phyloP scores from a whole-genome alignment of 1,139 yeast genomes.

The Suhomyces bolitotheri region DNA sequence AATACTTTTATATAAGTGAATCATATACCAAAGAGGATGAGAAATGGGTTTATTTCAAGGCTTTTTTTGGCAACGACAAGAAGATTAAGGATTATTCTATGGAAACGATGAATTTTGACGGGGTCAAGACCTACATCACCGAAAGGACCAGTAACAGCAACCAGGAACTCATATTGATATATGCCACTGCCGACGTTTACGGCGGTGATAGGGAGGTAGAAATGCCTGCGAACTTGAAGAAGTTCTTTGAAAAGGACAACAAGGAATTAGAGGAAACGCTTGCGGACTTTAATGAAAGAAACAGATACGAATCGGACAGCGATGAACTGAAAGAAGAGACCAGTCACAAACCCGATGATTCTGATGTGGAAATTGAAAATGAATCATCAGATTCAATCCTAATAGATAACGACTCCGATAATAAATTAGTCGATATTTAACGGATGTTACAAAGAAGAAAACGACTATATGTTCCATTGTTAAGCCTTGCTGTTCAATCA shows the following conservation, averaged over 20 bases:
- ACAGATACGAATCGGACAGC: neutral
- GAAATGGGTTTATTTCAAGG: conserved; percentile 18
- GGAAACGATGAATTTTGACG: conserved; percentile 24
- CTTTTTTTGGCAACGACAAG: conserved; percentile 13
- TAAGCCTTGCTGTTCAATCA: too few species aligned
- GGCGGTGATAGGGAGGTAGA: conserved; percentile 8
- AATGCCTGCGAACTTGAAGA: conserved; percentile 16
- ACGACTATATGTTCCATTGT: too few species aligned
- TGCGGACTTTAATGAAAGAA: too few species aligned
- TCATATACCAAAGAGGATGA: conserved; percentile 12
- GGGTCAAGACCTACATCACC: conserved; percentile 19
- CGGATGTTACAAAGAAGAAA: too few species aligned
- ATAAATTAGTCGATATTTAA: too few species aligned
- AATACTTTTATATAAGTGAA: conserved; percentile 24
- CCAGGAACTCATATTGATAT: conserved; percentile 23
- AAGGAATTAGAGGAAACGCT: conserved; percentile 10
- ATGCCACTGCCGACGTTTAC: conserved; percentile 18
- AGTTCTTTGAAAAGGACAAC: conserved; percentile 24
- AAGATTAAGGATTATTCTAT: conserved; percentile 20
- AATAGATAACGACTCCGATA: too few species aligned
- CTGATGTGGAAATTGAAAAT: neutral
- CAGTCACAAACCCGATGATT: neutral
- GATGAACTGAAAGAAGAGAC: neutral
- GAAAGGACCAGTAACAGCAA: conserved; percentile 19
- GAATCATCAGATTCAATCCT: too few species aligned